These are phyloP conservation scores for Zangia roseola DNA, from an alignment of 768 basidiomycete genomes.

Conservation along the genomic window DNA sequence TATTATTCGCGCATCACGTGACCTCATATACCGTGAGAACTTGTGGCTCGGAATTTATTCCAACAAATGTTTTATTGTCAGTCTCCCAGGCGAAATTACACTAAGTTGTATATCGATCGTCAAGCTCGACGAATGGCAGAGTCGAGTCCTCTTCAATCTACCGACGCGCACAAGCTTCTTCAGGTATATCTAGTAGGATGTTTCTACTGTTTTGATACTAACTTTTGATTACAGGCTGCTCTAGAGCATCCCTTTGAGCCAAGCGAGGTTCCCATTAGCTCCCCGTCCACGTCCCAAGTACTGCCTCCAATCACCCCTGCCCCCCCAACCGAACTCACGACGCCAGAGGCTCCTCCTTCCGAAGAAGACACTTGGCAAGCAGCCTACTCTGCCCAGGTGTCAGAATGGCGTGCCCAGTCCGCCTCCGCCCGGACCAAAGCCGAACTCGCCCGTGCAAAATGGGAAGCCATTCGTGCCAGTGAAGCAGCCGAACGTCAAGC, in stretches of 20 bases:
- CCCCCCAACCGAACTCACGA: neutral
- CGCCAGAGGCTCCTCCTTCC: neutral
- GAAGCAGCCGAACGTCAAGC: conserved; percentile 46
- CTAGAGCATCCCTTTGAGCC: conserved; percentile 29
- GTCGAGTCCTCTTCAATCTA: conserved; percentile 20
- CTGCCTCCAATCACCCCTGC: neutral
- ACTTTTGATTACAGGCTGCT: conserved; percentile 16
- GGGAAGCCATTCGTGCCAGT: conserved; percentile 58
- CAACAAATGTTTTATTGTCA: too few relatives aligned
- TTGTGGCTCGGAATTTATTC: neutral
- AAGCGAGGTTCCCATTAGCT: conserved; percentile 17
- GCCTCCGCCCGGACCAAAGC: conserved; percentile 73
- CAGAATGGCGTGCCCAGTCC: conserved; percentile 69
- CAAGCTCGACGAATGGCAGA: conserved; percentile 26
- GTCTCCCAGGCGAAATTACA: too few relatives aligned
- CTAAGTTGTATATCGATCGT: too few relatives aligned
- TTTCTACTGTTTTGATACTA: neutral
- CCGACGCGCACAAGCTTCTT: conserved; percentile 24
- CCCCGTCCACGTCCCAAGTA: neutral
- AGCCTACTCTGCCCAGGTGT: conserved; percentile 67
- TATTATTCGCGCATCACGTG: conserved; percentile 14
- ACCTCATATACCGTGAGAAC: neutral
- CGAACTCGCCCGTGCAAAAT: conserved; percentile 67
- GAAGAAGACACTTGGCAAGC: conserved; percentile 57
- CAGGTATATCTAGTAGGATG: conserved; percentile 6